These are phyloP conservation scores for Primulina tabacum DNA, from an alignment of 257 asterid species.

Conservation along the genomic window DNA sequence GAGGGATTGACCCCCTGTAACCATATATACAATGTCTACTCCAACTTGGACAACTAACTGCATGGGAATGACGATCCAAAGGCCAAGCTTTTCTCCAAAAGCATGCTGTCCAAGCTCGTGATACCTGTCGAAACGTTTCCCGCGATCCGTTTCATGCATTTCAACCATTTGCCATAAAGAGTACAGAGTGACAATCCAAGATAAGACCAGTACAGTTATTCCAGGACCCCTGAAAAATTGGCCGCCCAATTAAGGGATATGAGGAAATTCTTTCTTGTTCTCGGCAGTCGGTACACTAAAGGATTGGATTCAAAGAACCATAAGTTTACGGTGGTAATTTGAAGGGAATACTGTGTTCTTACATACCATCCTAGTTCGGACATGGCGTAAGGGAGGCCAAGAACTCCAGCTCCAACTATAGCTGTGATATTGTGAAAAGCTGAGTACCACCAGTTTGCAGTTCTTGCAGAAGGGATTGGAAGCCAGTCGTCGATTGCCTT, in stretches of 20 bases:
- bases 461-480: not conserved
- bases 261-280: not conserved
- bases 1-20: constrained; percentile 33
- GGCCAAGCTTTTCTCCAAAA: constrained; percentile 33
- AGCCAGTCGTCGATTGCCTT: not conserved
- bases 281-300: no score
- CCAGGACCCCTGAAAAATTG: constrained; percentile 18
- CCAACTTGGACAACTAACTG: constrained; percentile 35
- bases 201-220: constrained; percentile 21
- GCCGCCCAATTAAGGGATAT: not conserved
- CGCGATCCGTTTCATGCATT: constrained; percentile 36
- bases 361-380: not conserved
- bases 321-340: not conserved
- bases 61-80: constrained; percentile 37
- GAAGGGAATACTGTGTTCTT: not conserved
- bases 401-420: not conserved
- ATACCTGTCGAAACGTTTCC: constrained; percentile 36
- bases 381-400: not conserved
- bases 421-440: not conserved
- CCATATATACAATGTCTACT: constrained; percentile 39
- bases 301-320: not conserved
- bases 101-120: constrained; percentile 42
- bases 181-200: constrained; percentile 36
- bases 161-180: constrained; percentile 43
- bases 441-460: constrained; percentile 1